phyloP scores from a whole-genome alignment of 768 basidiomycete genomes.

The Basidioascus undulatus region DNA sequence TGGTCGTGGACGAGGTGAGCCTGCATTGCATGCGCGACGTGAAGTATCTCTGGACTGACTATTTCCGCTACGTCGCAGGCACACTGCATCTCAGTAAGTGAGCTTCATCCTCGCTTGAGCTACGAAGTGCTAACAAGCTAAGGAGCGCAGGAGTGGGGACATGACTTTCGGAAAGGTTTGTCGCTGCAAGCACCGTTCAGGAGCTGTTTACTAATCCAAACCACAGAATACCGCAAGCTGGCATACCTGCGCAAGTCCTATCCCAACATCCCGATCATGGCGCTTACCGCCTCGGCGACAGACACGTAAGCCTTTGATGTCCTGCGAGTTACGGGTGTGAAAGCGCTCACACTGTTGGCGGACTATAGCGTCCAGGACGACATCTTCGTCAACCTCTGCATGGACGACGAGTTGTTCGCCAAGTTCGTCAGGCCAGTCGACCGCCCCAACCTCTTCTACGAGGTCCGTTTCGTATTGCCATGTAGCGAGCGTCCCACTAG shows the following conservation, averaged over 20 bases:
- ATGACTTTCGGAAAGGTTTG: constrained; percentile 15
- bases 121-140: constrained; percentile 2
- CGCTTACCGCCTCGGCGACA: constrained; percentile 19
- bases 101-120: neutral
- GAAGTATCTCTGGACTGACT: neutral
- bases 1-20: constrained; percentile 19
- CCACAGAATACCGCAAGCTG: constrained; percentile 16
- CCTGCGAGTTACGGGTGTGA: too few species aligned
- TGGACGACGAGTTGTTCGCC: constrained; percentile 15
- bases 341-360: too few species aligned
- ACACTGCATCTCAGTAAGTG: constrained; percentile 18
- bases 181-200: too few species aligned
- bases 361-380: constrained; percentile 16
- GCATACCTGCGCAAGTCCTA: constrained; percentile 16
- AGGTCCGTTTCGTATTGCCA: constrained; percentile 10
- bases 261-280: constrained; percentile 18
- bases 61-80: constrained; percentile 13
- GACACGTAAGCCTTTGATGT: neutral
- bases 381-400: constrained; percentile 14
- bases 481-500: neutral
- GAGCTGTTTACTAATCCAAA: too few species aligned
- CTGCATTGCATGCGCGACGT: neutral
- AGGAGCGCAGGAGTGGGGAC: constrained; percentile 20
- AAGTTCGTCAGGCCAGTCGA: constrained; percentile 20
- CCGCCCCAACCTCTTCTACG: constrained; percentile 19